Base-by-base conservation (phyloP, 2,329 filamentous ascomycete genomes). In the Clonostachys rhizophaga region DNA sequence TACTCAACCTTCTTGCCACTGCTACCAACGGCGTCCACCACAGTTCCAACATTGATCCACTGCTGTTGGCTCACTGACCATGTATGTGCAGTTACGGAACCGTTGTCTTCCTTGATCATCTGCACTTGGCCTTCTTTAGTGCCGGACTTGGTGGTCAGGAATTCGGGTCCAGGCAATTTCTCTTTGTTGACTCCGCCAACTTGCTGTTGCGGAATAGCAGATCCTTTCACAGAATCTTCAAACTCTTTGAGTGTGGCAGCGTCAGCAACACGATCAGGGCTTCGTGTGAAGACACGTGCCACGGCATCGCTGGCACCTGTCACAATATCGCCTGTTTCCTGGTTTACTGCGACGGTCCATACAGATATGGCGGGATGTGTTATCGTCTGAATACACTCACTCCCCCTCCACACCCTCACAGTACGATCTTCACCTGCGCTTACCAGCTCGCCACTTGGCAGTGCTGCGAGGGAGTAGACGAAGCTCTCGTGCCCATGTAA, bases 101-200 rank as follows among this genome's bases (percentile, higher is more conserved):
- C 90, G 58, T 95, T 85, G 8, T 79, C 71, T 63, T 96, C 87
- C 49, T 80, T 82, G 58, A 96, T 92, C 83, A 95, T 95, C 58
- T 95, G 86, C 6, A 96, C 87, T 61, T 99, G 92, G 1, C 94
- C 94, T 54, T 99, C 94, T 66, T 96, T 96, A n/a, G 89, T 94
- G 5, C 94, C 94, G 0, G 84, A 82, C 55, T 91, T 91, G 47
- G 80, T 81, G 47, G 83, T 81, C 9, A 99, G 71, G 57, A 96
- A 96, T 16, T 95, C 90, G 13, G 89, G 89, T 0, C 91, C 90
- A 0, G 92, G 91, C 1, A 97, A 75, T 59, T 94, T 84, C 65
- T 96, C 91, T 64, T 95, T 96, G 68, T 97, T 92, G 65, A 97
- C 83, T 5, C 83, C 81, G 2, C 86, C 86, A 17, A 92, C 72